These are phyloP conservation scores for Phytophthora foliorum DNA, from an alignment of 352 stramenopile genomes.

Conservation along the genomic window DNA sequence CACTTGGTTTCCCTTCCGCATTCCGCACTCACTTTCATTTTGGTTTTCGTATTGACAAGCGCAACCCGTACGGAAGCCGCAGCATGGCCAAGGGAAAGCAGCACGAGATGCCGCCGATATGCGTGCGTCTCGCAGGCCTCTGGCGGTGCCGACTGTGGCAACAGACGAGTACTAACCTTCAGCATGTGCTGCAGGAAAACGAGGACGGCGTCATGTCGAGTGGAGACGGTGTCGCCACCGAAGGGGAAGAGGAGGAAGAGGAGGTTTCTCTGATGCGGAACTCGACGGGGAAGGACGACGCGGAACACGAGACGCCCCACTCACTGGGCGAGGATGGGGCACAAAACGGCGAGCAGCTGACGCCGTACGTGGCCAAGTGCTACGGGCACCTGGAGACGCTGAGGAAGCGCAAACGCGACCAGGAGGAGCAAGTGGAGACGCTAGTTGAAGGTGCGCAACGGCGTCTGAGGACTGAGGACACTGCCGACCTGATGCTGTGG, in stretches of 20 bases:
- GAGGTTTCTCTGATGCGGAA: conserved; percentile 11
- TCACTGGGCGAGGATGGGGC: conserved; percentile 16
- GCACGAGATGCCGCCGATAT: conserved; percentile 28
- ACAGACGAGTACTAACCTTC: neutral
- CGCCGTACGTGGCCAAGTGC: conserved; percentile 57
- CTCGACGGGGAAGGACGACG: conserved; percentile 10
- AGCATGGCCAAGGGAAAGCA: conserved; percentile 42
- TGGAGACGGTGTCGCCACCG: conserved; percentile 40
- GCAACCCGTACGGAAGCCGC: conserved; percentile 10
- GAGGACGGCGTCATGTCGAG: conserved; percentile 34
- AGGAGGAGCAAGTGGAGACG: conserved; percentile 62
- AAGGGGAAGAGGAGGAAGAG: conserved; percentile 43
- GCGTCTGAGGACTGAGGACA: neutral
- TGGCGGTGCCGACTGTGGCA: neutral
- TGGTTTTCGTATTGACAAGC: conserved; percentile 31
- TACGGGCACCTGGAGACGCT: conserved; percentile 47
- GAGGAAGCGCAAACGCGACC: conserved; percentile 61
- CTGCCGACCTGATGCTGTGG: neutral
- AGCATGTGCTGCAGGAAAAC: conserved; percentile 24
- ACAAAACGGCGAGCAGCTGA: conserved; percentile 34
- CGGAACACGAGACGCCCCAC: neutral
- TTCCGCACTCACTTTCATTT: conserved; percentile 22
- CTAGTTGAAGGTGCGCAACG: conserved; percentile 56
- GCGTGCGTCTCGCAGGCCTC: conserved; percentile 14
- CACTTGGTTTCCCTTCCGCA: conserved; percentile 40